Percentiles rank a stretch among this genome's conserved stretches.
These are phyloP conservation scores for Syzygium syzygioides DNA, from an alignment of 441 rosid species.

Conservation along the genomic window DNA sequence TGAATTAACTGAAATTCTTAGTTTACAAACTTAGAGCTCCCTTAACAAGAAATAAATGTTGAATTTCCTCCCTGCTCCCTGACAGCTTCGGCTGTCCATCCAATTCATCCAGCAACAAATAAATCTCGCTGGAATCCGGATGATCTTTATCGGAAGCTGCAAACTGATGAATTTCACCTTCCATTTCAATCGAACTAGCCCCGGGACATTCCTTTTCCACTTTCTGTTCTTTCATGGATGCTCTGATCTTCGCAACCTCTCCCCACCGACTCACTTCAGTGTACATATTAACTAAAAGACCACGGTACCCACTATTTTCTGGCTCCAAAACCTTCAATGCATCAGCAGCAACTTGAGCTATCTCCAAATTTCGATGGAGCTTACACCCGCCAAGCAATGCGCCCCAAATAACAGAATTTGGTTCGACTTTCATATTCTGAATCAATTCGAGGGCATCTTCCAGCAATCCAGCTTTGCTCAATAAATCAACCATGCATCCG, in stretches of 20 bases:
- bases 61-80: constrained; percentile 1
- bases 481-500: constrained; percentile 49
- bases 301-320: constrained; percentile 34
- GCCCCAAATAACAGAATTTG: constrained; percentile 54
- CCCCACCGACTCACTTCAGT: constrained; percentile 45
- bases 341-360: constrained; percentile 35
- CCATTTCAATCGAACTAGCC: constrained; percentile 43
- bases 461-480: constrained; percentile 52
- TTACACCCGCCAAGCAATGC: constrained; percentile 47
- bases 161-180: constrained; percentile 27
- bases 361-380: constrained; percentile 40
- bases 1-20: background rate
- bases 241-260: constrained; percentile 40
- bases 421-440: constrained; percentile 29
- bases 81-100: constrained; percentile 33
- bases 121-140: constrained; percentile 25
- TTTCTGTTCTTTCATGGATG: constrained; percentile 34
- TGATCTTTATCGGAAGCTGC: constrained; percentile 44
- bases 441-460: constrained; percentile 40
- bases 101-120: constrained; percentile 31
- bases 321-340: constrained; percentile 45
- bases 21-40: background rate
- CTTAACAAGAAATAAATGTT: background rate
- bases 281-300: constrained; percentile 37
- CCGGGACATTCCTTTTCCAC: constrained; percentile 47